Evolutionary conservation across 1,139 yeast genomes (phyloP).

Genomic region (Wickerhamomyces sp.): DNA sequence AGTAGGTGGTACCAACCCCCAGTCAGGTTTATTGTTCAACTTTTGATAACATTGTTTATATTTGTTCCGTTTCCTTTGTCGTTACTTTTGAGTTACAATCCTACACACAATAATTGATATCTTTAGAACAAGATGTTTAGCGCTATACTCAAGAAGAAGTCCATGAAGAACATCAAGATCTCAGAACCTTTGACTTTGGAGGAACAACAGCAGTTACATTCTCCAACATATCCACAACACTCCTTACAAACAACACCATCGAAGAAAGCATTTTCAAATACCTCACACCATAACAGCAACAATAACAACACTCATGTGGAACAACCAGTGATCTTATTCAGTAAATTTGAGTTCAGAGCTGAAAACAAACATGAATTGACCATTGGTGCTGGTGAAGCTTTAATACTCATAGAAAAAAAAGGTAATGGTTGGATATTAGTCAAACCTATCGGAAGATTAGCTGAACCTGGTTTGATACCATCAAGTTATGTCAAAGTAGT

Average conservation of each 20-base stretch:
- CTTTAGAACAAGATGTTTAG: too few species aligned
- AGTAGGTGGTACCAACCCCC: too few species aligned
- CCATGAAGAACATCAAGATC: slow-evolving; percentile 9
- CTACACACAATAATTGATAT: too few species aligned
- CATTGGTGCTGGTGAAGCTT: slow-evolving; percentile 48
- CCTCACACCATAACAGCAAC: neutral
- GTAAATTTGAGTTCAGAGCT: slow-evolving; percentile 45
- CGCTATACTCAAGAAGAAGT: neutral
- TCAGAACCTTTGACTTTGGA: slow-evolving; percentile 6
- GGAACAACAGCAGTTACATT: neutral
- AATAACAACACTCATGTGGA: neutral
- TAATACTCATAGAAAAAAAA: slow-evolving; percentile 52
- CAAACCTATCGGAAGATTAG: slow-evolving; percentile 52
- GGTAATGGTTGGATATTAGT: slow-evolving; percentile 61
- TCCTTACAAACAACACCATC: neutral
- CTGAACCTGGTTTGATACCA: slow-evolving; percentile 59
- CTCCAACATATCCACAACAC: neutral
- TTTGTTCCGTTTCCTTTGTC: too few species aligned
- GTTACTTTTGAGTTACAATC: too few species aligned
- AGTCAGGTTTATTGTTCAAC: too few species aligned
- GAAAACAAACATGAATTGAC: slow-evolving; percentile 52
- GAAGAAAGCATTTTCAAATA: slow-evolving; percentile 1
- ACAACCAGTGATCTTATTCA: slow-evolving; percentile 22
- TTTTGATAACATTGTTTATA: too few species aligned
- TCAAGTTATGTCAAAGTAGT: slow-evolving; percentile 48